A percentile compares a stretch with the other conserved stretches of the same genome.
phyloP scores from a whole-genome alignment of 495 filamentous ascomycete genomes.

The Pseudoneurospora amorphoporcata region DNA sequence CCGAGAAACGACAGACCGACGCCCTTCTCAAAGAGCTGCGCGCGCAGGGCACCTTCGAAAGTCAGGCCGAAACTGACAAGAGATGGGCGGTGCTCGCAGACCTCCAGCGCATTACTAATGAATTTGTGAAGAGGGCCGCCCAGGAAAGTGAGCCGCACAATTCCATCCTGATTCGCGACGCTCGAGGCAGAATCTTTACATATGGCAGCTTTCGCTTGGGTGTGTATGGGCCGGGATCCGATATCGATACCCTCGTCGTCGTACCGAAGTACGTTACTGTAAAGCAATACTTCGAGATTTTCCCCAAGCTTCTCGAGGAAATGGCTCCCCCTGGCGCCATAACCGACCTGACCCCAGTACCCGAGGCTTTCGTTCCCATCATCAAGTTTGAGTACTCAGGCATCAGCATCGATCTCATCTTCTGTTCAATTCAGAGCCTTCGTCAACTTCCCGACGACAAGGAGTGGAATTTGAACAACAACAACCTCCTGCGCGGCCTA shows the following conservation, averaged over 20 bases:
- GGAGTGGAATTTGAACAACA: constrained; percentile 58
- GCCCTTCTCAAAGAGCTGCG: constrained; percentile 72
- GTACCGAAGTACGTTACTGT: constrained; percentile 76
- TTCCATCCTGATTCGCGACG: constrained; percentile 61
- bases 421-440: constrained; percentile 61
- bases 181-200: constrained; percentile 84
- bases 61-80: constrained; percentile 63
- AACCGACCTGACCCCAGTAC: constrained; percentile 74
- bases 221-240: constrained; percentile 89
- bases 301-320: constrained; percentile 63
- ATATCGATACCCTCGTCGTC: constrained; percentile 93
- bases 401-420: constrained; percentile 92
- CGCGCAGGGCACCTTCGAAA: constrained; percentile 85
- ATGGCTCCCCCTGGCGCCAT: constrained; percentile 68
- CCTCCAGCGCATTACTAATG: constrained; percentile 67
- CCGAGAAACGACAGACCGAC: constrained; percentile 64
- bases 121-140: constrained; percentile 75
- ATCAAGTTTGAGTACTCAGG: constrained; percentile 88
- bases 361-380: constrained; percentile 86
- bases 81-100: constrained; percentile 47
- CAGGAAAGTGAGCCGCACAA: constrained; percentile 61
- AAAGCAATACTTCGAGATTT: constrained; percentile 84
- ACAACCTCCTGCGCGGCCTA: constrained; percentile 72
- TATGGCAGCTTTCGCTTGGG: constrained; percentile 92
- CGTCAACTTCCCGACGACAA: constrained; percentile 62